These are phyloP conservation scores for Gracilaria domingensis DNA, from an alignment of 23 red algal species.

Conservation along the genomic window DNA sequence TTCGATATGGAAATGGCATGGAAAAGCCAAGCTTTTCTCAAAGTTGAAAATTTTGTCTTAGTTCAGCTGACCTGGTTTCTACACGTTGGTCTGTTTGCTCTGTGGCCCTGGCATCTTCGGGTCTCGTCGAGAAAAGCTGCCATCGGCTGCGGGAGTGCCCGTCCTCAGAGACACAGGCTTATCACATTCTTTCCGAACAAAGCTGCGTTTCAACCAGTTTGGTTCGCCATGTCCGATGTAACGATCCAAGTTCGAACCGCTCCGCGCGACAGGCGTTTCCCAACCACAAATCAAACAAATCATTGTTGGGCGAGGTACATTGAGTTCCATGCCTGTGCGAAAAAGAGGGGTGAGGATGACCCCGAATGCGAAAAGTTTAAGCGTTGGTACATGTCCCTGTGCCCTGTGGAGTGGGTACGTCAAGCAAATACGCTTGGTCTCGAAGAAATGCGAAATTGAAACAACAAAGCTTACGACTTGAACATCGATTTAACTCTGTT, in stretches of 20 bases:
- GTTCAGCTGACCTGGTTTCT: no score
- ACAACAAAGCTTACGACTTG: neutral
- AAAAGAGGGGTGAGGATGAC: constrained; percentile 87
- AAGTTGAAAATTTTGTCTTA: no score
- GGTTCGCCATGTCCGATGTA: constrained; percentile 64
- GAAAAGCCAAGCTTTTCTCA: no score
- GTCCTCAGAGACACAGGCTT: neutral
- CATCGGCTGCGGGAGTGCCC: no score
- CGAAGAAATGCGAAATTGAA: neutral
- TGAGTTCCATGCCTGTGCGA: constrained; percentile 93
- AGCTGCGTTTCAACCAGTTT: neutral
- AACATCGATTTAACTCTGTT: neutral
- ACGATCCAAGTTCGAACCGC: constrained; percentile 84
- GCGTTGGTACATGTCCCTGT: constrained; percentile 91
- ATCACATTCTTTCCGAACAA: neutral
- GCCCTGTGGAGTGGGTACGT: constrained; percentile 95
- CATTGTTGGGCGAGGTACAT: constrained; percentile 99
- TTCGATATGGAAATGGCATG: no score
- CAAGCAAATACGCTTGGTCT: neutral
- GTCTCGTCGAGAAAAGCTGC: no score
- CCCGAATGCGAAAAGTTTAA: constrained; percentile 98
- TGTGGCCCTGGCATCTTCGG: neutral
- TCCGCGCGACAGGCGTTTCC: constrained; percentile 95
- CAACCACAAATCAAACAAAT: constrained; percentile 96
- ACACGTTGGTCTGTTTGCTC: no score